A percentile compares a stretch with the other conserved stretches of the same genome.
phyloP scores from a whole-genome alignment of 2,329 filamentous ascomycete species.

The Camillea tinctor region DNA sequence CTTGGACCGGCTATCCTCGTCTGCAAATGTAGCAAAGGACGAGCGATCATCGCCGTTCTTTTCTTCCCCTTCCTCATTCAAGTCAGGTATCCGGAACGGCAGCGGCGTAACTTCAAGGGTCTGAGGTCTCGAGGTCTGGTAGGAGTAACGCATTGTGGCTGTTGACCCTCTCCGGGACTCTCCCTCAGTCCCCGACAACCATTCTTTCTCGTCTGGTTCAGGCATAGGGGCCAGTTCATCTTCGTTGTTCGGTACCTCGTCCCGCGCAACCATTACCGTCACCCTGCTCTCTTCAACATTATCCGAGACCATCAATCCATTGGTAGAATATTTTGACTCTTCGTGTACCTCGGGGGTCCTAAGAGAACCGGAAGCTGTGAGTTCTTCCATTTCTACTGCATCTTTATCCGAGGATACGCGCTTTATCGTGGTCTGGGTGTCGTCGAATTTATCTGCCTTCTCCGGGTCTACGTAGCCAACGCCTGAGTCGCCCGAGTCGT shows the following conservation, averaged over 20 bases:
- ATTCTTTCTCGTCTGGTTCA: conserved; percentile 32
- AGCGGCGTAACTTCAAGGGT: conserved; percentile 60
- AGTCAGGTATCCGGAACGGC: conserved; percentile 59
- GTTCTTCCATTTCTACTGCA: conserved; percentile 56
- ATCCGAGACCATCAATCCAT: conserved; percentile 42
- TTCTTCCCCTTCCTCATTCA: conserved; percentile 28
- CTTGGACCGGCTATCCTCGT: conserved; percentile 46
- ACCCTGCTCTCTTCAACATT: conserved; percentile 45
- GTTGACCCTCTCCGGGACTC: conserved; percentile 29
- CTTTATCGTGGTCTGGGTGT: conserved; percentile 33
- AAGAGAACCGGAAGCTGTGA: conserved; percentile 35
- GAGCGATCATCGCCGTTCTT: conserved; percentile 54
- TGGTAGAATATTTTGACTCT: neutral
- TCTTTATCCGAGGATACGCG: conserved; percentile 38
- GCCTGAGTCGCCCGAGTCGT: conserved; percentile 48
- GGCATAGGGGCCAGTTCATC: conserved; percentile 16
- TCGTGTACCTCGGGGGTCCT: conserved; percentile 14
- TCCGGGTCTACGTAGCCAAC: conserved; percentile 49
- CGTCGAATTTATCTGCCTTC: conserved; percentile 33
- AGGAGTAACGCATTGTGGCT: conserved; percentile 26
- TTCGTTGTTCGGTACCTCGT: conserved; percentile 41
- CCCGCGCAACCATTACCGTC: conserved; percentile 52
- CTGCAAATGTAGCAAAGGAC: conserved; percentile 69
- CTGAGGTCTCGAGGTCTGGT: conserved; percentile 38
- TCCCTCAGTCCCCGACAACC: conserved; percentile 33